Conservation (phyloP, 306 rosid genomes). For the Hippophae gyantsensis region DNA sequence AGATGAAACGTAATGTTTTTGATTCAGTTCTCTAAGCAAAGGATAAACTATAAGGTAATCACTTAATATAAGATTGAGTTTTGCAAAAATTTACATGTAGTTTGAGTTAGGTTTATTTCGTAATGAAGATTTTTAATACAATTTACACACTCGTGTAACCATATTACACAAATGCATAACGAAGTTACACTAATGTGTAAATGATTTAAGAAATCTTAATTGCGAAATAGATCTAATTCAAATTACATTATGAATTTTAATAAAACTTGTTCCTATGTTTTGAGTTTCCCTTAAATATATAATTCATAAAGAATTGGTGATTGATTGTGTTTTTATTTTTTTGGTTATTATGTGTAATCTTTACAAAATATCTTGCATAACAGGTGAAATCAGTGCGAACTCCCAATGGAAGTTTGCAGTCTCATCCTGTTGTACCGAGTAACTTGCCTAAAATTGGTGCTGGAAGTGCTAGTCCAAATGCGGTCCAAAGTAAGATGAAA, state of each 20-base stretch:
- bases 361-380: slow-evolving; percentile 7
- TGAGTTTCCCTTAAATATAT: no score
- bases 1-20: slow-evolving; percentile 15
- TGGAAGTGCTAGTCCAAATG: slow-evolving; percentile 28
- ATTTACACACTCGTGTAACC: no score
- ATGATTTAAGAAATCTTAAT: no score
- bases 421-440: slow-evolving; percentile 34
- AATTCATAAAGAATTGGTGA: no score
- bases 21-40: slow-evolving; percentile 5
- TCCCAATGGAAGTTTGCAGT: slow-evolving; percentile 43
- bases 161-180: no score
- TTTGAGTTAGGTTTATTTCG: no score
- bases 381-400: slow-evolving; percentile 62
- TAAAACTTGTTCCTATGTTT: no score
- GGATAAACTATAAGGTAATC: slow-evolving; percentile 1
- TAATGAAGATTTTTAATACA: no score
- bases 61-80: background rate
- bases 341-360: background rate
- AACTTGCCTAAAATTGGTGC: slow-evolving; percentile 46
- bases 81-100: no score
- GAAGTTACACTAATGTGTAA: no score
- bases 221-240: no score
- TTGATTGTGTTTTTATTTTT: background rate
- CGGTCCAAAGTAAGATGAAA: slow-evolving; percentile 40
- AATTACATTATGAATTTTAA: no score